Conservation (phyloP, 1,284 basidiomycete genomes). For the Rhodotorula mucilaginosa region DNA sequence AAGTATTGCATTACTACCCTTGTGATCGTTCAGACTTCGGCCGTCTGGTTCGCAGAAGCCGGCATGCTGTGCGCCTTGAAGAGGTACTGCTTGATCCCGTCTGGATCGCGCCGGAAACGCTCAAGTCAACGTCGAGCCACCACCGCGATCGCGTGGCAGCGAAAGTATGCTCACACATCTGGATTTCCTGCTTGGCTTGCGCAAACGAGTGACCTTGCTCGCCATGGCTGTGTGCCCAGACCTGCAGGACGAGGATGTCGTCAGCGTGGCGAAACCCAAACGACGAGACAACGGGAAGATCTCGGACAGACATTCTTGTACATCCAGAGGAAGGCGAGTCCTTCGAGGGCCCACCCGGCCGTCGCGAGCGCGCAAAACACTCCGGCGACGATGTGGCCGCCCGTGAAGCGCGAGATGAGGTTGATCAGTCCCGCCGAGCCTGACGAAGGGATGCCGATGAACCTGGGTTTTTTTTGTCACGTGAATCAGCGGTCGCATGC, state of each 20-base stretch:
- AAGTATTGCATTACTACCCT: no score
- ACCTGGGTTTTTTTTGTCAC: constrained; percentile 20
- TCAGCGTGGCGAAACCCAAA: no score
- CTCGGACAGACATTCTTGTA: constrained; percentile 64
- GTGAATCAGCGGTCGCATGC: constrained; percentile 3
- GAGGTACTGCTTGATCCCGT: constrained; percentile 22
- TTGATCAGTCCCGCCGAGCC: constrained; percentile 94
- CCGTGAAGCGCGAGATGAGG: constrained; percentile 55
- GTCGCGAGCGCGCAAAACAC: constrained; percentile 76
- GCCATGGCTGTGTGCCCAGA: constrained; percentile 72
- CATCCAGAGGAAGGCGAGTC: constrained; percentile 74
- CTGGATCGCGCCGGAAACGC: neutral
- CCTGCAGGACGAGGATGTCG: constrained; percentile 53
- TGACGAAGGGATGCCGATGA: constrained; percentile 60
- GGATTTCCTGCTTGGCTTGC: constrained; percentile 80
- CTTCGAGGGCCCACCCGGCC: constrained; percentile 83
- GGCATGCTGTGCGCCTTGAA: constrained; percentile 22
- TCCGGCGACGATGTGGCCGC: constrained; percentile 62
- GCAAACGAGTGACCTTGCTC: constrained; percentile 75
- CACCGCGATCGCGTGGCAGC: neutral
- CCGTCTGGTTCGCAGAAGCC: neutral
- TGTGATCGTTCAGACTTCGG: constrained; percentile 4
- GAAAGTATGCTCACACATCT: constrained; percentile 22
- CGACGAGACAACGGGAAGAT: neutral
- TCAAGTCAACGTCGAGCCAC: neutral